phyloP scores from a whole-genome alignment of 192 early-diverging fungal genomes.

The Helicostylum pulchrum region DNA sequence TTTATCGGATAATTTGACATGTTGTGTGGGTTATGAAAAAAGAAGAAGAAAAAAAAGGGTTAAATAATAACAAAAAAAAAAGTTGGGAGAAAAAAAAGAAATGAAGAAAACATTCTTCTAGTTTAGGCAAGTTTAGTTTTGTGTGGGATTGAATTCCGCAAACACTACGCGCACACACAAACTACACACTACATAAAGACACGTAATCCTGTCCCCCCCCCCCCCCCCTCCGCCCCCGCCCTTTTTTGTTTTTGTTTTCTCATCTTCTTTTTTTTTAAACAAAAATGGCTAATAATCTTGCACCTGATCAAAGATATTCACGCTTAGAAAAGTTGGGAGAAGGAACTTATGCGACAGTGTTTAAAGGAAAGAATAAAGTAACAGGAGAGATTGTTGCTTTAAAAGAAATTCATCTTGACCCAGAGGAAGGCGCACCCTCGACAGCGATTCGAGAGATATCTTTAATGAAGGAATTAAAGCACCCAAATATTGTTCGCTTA shows the following conservation, averaged over 20 bases:
- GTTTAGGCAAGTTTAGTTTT: neutral
- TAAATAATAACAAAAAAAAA: neutral
- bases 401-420: slow-evolving; percentile 91
- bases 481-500: slow-evolving; percentile 85
- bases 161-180: too few species aligned
- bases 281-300: slow-evolving; percentile 5
- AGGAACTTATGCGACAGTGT: slow-evolving; percentile 93
- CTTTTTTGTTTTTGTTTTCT: neutral
- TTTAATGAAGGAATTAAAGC: slow-evolving; percentile 93
- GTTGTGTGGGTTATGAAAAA: too few species aligned
- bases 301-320: slow-evolving; percentile 53
- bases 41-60: neutral
- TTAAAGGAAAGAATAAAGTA: slow-evolving; percentile 75
- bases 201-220: too few species aligned
- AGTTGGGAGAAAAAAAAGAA: neutral
- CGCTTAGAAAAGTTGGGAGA: slow-evolving; percentile 94
- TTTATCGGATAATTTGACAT: too few species aligned
- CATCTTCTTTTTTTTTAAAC: neutral
- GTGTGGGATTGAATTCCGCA: neutral
- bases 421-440: slow-evolving; percentile 93
- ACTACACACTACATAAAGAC: too few species aligned
- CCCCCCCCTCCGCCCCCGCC: neutral
- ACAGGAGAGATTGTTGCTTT: slow-evolving; percentile 89
- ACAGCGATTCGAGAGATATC: slow-evolving; percentile 99
- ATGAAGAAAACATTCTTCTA: neutral